Evolutionary conservation across 2,329 filamentous ascomycete species (phyloP).

Genomic region (Hypoxylon rubiginosum): DNA sequence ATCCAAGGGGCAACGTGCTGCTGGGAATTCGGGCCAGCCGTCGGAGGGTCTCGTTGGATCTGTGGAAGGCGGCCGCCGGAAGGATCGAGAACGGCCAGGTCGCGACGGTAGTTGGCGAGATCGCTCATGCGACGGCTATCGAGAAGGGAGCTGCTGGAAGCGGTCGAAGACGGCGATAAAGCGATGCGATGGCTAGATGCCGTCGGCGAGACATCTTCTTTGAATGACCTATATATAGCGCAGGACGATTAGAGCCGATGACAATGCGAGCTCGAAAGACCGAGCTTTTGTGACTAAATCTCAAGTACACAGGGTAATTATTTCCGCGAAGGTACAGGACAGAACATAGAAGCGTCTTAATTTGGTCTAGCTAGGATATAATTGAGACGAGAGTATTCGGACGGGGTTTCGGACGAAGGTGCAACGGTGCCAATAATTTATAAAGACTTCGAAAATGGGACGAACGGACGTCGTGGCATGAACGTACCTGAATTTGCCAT

Average conservation of each 20-base stretch:
- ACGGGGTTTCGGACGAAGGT: conserved; percentile 15
- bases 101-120: conserved; percentile 78
- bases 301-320: conserved; percentile 9
- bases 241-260: conserved; percentile 37
- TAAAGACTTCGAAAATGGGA: conserved; percentile 19
- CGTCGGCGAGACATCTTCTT: conserved; percentile 64
- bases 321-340: conserved; percentile 5
- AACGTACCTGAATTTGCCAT: conserved; percentile 61
- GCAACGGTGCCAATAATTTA: conserved; percentile 15
- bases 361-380: conserved; percentile 12
- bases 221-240: conserved; percentile 51
- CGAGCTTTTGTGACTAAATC: conserved; percentile 7
- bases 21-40: conserved; percentile 65
- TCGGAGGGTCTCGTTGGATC: conserved; percentile 71
- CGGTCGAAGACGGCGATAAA: conserved; percentile 59
- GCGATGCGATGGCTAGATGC: conserved; percentile 59
- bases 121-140: conserved; percentile 71
- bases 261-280: conserved; percentile 49
- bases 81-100: conserved; percentile 76
- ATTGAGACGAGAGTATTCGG: conserved; percentile 2
- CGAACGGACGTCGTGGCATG: conserved; percentile 36
- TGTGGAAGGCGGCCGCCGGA: conserved; percentile 69
- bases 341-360: not conserved
- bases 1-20: conserved; percentile 72
- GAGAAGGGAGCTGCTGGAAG: conserved; percentile 64